Percentiles rank a stretch among this genome's conserved stretches.
Conservation (phyloP, 2,329 filamentous ascomycete genomes). For the Pestalotiopsis sp. region DNA sequence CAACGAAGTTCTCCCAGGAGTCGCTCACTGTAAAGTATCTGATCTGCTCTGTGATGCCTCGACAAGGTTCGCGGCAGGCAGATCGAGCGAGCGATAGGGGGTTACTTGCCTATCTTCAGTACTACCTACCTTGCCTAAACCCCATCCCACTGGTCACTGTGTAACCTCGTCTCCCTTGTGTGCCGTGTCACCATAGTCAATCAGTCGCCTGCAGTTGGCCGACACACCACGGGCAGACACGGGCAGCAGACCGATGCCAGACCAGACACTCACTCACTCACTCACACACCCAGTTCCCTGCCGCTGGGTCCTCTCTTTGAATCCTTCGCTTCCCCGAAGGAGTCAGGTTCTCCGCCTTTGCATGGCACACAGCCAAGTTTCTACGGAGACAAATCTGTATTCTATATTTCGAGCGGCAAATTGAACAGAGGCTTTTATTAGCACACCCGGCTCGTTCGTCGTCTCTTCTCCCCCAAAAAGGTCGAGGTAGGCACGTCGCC, state of each 20-base stretch:
- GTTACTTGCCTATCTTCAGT: neutral
- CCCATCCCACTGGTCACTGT: neutral
- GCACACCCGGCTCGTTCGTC: neutral
- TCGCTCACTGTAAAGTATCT: too few relatives aligned
- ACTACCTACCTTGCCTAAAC: neutral
- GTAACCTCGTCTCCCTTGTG: neutral
- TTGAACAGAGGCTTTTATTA: neutral
- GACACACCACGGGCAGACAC: neutral
- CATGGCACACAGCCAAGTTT: neutral
- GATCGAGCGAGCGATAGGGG: neutral
- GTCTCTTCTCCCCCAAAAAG: neutral
- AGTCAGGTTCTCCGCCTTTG: constrained; percentile 4
- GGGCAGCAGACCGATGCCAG: neutral
- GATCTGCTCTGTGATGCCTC: too few relatives aligned
- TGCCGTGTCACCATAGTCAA: neutral
- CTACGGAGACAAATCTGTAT: neutral
- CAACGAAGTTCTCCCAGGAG: too few relatives aligned
- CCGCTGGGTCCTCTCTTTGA: neutral
- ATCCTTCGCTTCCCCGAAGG: constrained; percentile 2
- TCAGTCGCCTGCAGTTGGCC: neutral
- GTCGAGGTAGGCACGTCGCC: neutral
- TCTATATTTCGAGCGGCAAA: neutral
- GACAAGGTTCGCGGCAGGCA: neutral
- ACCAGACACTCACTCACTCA: neutral
- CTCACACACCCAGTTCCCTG: neutral